These are phyloP conservation scores for Apiospora sp. DNA, from an alignment of 2,329 filamentous ascomycete genomes.

Conservation along the genomic window DNA sequence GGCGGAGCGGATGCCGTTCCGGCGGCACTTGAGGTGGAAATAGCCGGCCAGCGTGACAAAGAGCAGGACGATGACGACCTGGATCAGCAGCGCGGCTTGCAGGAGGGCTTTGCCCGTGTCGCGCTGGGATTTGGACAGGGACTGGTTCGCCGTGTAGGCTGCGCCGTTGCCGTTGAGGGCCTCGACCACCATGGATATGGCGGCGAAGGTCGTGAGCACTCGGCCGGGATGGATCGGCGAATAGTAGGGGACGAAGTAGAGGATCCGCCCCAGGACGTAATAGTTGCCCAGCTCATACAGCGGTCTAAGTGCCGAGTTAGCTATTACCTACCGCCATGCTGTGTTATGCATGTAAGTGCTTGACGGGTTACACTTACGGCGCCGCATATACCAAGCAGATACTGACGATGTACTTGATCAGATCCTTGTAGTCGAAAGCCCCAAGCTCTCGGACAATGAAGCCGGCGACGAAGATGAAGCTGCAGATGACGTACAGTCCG, in stretches of 20 bases:
- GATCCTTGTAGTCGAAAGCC: conserved; percentile 54
- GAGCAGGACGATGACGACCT: conserved; percentile 58
- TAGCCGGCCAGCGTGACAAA: conserved; percentile 57
- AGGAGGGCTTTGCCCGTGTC: conserved; percentile 54
- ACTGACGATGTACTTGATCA: conserved; percentile 53
- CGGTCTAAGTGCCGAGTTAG: conserved; percentile 46
- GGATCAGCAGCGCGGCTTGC: conserved; percentile 60
- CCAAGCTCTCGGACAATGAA: conserved; percentile 59
- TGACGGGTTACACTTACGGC: conserved; percentile 38
- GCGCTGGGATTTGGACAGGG: conserved; percentile 47
- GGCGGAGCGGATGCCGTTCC: conserved; percentile 43
- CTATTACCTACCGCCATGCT: neutral
- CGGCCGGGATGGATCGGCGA: conserved; percentile 55
- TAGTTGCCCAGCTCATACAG: conserved; percentile 66
- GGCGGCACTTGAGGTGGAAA: conserved; percentile 57
- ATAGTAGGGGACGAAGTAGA: conserved; percentile 66
- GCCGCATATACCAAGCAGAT: conserved; percentile 46
- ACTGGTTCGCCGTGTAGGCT: conserved; percentile 55
- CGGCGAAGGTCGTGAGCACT: conserved; percentile 51
- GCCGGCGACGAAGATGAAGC: conserved; percentile 61
- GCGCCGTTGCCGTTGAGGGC: conserved; percentile 57
- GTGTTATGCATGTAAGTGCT: neutral
- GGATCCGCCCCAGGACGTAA: conserved; percentile 62
- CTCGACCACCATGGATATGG: conserved; percentile 56
- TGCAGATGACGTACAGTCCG: conserved; percentile 61